Evolutionary conservation across 169 alveolate species (phyloP).

Genomic region (Plasmodium knowlesi): DNA sequence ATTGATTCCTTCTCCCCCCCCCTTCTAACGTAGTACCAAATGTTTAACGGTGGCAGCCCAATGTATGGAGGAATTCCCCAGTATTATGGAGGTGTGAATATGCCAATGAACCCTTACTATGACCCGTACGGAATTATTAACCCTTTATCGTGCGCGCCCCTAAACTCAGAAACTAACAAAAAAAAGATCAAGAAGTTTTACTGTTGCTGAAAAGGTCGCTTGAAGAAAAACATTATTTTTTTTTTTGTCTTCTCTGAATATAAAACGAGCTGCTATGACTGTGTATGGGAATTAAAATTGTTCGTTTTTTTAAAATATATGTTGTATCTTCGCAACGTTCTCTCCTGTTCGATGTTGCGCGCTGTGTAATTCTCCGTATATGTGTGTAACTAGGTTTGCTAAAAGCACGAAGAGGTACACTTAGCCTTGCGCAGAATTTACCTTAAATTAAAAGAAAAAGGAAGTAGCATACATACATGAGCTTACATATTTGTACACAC

Average conservation of each 20-base stretch:
- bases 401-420: not conserved
- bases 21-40: conserved; percentile 31
- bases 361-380: not conserved
- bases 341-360: not conserved
- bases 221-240: not conserved
- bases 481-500: not conserved
- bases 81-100: conserved; percentile 65
- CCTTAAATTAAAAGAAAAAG: not conserved
- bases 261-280: not conserved
- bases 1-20: not conserved
- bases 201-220: conserved; percentile 31
- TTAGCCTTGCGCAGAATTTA: not conserved
- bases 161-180: conserved; percentile 23
- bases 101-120: conserved; percentile 73
- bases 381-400: not conserved
- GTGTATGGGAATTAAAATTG: not conserved
- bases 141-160: conserved; percentile 65
- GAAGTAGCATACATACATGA: not conserved
- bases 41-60: conserved; percentile 66
- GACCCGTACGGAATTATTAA: conserved; percentile 74
- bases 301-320: not conserved
- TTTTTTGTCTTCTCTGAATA: not conserved
- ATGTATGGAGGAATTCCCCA: conserved; percentile 74
- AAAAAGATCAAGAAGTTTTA: conserved; percentile 54
- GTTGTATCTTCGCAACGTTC: not conserved